Evolutionary conservation across 2,329 filamentous ascomycete species (phyloP), one percentile per base, ranked within the genome.

Genomic region (Alternaria viburni): DNA sequence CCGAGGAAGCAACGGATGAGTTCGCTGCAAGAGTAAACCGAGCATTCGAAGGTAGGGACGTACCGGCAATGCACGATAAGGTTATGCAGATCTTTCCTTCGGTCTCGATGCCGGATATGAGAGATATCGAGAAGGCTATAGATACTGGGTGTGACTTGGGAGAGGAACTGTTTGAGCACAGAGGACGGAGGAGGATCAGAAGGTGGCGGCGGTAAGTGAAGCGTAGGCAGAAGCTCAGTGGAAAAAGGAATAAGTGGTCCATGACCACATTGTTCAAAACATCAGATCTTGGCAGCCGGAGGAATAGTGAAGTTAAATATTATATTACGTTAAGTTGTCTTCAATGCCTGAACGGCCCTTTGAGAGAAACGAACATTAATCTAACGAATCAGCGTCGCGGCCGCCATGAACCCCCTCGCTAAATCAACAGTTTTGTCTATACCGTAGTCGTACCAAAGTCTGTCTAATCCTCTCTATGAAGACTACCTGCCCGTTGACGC

Each of bases 401-500:
- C 13, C 19, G 21, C 13, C 36, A n/a, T 17, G 4, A 25, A 23
- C 3, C 19, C 19, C 28, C 30, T 25, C 19, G 19, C 19, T 23
- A 36, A 23, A 41, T 17, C 8, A 23, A 19, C 12, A 36, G 5
- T 23, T 52, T 52, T 25, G 10, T 52, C 19, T 41, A 52, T n/a
- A 8, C 2, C 17, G 9, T 52, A 32, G 30, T 13, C 49, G n/a
- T 25, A 36, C 7, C 8, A 47, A 21, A 32, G 3, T 6, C 7
- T 9, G 13, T 4, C 43, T 46, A 21, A 3, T 23, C 19, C 8
- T 41, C 49, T 23, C 28, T 28, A 8, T 62, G 59, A 6, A 74
- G 55, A 50, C 71, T 74, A n/a, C 73, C 72, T 12, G 65, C 68
- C 28, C 69, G 69, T 54, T 75, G 70, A 19, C 70, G 64, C 21